Base-by-base conservation (phyloP, 192 early-diverging fungal species). In the Backusella circina region DNA sequence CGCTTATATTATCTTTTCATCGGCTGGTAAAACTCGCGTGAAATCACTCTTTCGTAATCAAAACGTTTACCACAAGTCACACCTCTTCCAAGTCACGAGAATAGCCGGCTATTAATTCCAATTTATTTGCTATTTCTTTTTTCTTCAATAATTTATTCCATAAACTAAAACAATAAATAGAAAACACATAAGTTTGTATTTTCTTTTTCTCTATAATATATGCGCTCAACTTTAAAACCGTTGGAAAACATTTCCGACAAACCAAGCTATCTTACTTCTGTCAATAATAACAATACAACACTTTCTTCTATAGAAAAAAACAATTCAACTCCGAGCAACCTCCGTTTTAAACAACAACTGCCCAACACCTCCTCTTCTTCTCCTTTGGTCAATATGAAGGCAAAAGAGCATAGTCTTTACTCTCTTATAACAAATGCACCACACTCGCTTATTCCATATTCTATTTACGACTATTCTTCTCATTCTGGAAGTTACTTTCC, bases 401-500 rank as follows among this genome's bases (percentile, higher is more conserved):
- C 35, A 36, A n/a, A 68, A 23, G 67, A 68, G 10, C 67, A 36
- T 23, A 68, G 9, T 1, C 36, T 68, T 12, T 36, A 10, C 21
- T 68, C n/a, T 1, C 33, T 36, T 68, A 68, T 68, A 68, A 4
- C 67, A 7, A 18, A 38, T 12, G 67, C 67, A 37, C 67, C 67
- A 5, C 67, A 68, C 32, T 33, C 33, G 9, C 8, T 28, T 31
- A 9, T 80, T 28, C 74, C 86, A 36, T 95, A 94, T 75, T 84
- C 85, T 31, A 89, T 95, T 31, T 84, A 91, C 72, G 77, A 88
- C 3, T 95, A 89, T 86, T 96, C 94, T 2, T 94, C 91, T 32
- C 91, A 97, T 70, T 91, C 94, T 1, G 92, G 95, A 1, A 86
- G 83, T 61, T 98, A 95, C 81, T 87, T 94, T 68, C 96, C 97